phyloP scores from a whole-genome alignment of 129 eudicot species.

The Flaveria bidentis region DNA sequence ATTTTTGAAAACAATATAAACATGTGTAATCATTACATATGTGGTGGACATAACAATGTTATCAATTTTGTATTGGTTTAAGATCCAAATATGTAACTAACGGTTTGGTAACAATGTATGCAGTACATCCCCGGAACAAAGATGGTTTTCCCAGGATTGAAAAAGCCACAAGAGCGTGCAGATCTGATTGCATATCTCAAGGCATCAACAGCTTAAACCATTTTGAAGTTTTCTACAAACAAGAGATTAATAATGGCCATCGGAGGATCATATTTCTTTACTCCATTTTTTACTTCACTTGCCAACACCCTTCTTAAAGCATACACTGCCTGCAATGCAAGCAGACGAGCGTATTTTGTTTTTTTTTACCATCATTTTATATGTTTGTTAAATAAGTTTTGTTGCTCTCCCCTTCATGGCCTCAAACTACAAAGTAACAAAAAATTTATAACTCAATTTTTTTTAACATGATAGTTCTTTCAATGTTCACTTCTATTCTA shows the following conservation, averaged over 20 bases:
- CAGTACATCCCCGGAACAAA: constrained; percentile 74
- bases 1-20: background rate
- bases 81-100: background rate
- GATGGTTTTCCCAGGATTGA: constrained; percentile 80
- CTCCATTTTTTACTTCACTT: background rate
- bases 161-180: constrained; percentile 66
- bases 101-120: background rate
- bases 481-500: no score
- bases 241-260: constrained; percentile 11
- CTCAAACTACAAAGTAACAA: background rate
- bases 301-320: background rate
- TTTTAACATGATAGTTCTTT: background rate
- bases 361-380: background rate
- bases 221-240: constrained; percentile 18
- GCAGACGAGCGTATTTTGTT: background rate
- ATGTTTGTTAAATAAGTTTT: background rate
- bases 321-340: background rate
- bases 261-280: constrained; percentile 1
- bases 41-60: background rate
- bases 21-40: background rate
- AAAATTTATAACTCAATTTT: background rate
- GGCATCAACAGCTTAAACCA: constrained; percentile 39
- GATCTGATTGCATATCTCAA: constrained; percentile 67
- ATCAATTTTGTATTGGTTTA: background rate
- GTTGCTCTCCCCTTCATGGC: background rate